Percentiles rank a stretch among this genome's conserved stretches.
Evolutionary conservation across 78 protist genomes (phyloP).

Genomic region (Corallochytrium limacisporum): DNA sequence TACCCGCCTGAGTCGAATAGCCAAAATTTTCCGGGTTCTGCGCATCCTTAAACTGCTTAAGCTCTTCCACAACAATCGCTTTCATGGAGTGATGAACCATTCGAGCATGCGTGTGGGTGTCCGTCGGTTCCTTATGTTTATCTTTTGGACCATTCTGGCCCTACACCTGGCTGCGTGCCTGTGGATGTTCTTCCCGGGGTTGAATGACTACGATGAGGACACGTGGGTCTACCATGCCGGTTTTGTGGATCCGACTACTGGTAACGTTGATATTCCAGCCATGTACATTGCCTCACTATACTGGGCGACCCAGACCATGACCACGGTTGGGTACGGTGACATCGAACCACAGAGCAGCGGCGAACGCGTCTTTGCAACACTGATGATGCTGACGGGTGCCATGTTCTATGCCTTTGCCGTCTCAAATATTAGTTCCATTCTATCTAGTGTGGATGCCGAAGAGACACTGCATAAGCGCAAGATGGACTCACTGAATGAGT

Average conservation of each 20-base stretch:
- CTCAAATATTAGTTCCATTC: neutral
- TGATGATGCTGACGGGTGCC: neutral
- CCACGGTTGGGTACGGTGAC: constrained; percentile 8
- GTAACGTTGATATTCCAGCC: too few relatives aligned
- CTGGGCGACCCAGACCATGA: neutral
- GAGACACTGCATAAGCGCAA: neutral
- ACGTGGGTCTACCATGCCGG: neutral
- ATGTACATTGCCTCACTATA: too few relatives aligned
- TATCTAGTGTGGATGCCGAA: neutral
- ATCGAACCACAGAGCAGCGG: neutral
- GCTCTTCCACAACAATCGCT: neutral
- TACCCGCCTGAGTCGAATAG: neutral
- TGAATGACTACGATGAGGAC: neutral
- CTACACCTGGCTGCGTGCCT: neutral
- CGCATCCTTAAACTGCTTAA: neutral
- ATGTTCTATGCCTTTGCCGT: neutral
- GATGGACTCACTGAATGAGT: neutral
- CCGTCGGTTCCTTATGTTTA: neutral
- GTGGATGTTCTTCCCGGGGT: neutral
- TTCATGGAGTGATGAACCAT: too few relatives aligned
- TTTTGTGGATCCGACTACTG: neutral
- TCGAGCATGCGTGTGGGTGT: neutral
- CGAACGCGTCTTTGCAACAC: neutral
- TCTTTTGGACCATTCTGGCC: neutral
- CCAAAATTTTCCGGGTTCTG: neutral